Percentiles rank a stretch among this genome's conserved stretches.
These are phyloP conservation scores for sorghum (Sorghum bicolor) DNA, from an alignment of 176 grass and related monocot species.

Conservation along the genomic window Sorghum_bicolor_NCBIv3 NC_012870.2:80369501-80370000, in stretches of 20 bases:
- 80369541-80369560: constrained; percentile 12
- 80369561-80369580: background rate
- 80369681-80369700: background rate
- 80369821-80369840: background rate
- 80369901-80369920: background rate
- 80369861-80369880: background rate
- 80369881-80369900: background rate
- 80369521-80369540: constrained; percentile 13
- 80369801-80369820: background rate
- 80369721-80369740: background rate
- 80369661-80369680: constrained; percentile 14
- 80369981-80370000: background rate
- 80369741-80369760: background rate
- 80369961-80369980: background rate
- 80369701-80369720: background rate
- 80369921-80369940: background rate
- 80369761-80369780: background rate
- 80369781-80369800: background rate
- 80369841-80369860: background rate
- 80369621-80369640: constrained; percentile 23
- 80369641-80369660: background rate
- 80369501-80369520: background rate
- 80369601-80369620: background rate
- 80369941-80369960: background rate
- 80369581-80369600: background rate